These are phyloP conservation scores for Lentinula raphanica DNA, from an alignment of 768 basidiomycete genomes.

Conservation along the genomic window DNA sequence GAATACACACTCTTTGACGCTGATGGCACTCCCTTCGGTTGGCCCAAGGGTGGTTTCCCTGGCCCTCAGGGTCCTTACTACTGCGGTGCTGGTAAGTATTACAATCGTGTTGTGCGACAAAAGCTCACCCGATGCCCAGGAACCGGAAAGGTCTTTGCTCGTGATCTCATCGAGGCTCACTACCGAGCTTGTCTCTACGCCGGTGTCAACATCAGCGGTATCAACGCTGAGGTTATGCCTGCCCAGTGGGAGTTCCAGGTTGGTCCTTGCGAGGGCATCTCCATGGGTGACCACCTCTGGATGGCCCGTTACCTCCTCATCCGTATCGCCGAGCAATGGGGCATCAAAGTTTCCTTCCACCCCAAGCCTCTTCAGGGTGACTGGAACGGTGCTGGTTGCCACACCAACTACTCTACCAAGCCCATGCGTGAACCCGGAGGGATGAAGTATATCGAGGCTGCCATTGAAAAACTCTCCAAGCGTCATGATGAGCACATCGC, in stretches of 20 bases:
- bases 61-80: conserved; percentile 99
- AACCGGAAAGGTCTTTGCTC: conserved; percentile 95
- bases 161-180: conserved; percentile 98
- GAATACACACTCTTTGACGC: conserved; percentile 97
- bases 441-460: conserved; percentile 85
- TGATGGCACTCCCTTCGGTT: conserved; percentile 87
- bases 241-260: conserved; percentile 99
- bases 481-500: conserved; percentile 94
- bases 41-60: conserved; percentile 99
- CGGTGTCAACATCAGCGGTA: conserved; percentile 96
- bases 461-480: conserved; percentile 89
- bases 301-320: conserved; percentile 96
- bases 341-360: conserved; percentile 97
- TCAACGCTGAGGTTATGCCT: conserved; percentile 99
- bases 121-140: conserved; percentile 41
- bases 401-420: conserved; percentile 96
- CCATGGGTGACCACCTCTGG: conserved; percentile 99
- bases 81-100: conserved; percentile 86
- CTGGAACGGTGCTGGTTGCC: conserved; percentile 99
- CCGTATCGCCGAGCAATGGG: conserved; percentile 97
- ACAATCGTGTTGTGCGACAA: not conserved
- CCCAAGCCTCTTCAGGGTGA: conserved; percentile 96
- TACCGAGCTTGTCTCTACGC: conserved; percentile 95
- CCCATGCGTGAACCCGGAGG: conserved; percentile 93
- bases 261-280: conserved; percentile 95